Percentiles rank a stretch among this genome's conserved stretches.
Evolutionary conservation across 202 grass and related monocot genomes (phyloP).

Genomic region (Setaria italica): DNA sequence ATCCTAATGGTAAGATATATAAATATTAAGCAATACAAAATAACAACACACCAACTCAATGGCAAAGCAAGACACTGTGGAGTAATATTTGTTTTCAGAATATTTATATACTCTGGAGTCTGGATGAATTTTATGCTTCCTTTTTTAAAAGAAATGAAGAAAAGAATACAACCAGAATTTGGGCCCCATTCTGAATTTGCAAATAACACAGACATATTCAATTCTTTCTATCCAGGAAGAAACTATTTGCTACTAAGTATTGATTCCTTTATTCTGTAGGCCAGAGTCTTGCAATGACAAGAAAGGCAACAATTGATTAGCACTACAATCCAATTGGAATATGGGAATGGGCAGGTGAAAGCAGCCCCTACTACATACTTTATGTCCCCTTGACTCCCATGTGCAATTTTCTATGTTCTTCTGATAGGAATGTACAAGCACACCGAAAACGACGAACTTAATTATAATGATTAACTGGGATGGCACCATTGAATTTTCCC

Average conservation of each 20-base stretch:
- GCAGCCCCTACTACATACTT: not conserved
- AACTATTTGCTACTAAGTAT: not conserved
- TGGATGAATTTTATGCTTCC: not conserved
- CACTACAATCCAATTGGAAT: not conserved
- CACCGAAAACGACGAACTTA: not conserved
- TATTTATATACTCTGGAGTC: not conserved
- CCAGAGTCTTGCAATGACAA: not conserved
- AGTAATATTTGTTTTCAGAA: constrained; percentile 14
- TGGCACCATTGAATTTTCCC: not conserved
- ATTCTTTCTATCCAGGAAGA: not conserved
- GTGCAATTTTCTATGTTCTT: not conserved
- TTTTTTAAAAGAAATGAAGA: not conserved
- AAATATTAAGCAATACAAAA: not conserved
- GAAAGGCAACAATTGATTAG: not conserved
- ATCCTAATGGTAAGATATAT: not conserved
- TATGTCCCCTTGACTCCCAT: not conserved
- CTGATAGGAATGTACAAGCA: constrained; percentile 11
- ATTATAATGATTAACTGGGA: not conserved
- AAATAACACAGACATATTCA: not conserved
- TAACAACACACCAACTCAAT: not conserved
- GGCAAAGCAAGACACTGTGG: not conserved
- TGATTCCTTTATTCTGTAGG: not conserved
- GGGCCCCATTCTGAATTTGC: not conserved
- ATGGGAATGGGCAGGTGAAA: not conserved
- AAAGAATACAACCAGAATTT: not conserved